Conservation (phyloP, 2,329 filamentous ascomycete genomes). For the Stachybotrys elegans region DNA sequence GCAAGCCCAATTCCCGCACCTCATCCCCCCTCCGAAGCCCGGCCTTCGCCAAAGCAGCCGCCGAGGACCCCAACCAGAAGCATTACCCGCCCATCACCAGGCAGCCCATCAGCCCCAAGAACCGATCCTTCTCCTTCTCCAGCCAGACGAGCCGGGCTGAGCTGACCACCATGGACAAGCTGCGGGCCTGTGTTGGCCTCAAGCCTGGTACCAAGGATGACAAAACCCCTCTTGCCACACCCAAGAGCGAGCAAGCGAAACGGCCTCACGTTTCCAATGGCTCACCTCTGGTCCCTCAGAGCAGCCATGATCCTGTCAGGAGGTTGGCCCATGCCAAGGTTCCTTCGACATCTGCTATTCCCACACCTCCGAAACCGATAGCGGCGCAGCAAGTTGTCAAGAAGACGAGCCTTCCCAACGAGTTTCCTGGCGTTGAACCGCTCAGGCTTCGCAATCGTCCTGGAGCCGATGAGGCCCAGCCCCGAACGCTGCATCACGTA, state of each 20-base stretch:
- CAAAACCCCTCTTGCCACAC: too few relatives aligned
- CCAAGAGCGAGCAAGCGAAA: too few relatives aligned
- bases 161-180: slow-evolving; percentile 25
- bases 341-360: too few relatives aligned
- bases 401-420: too few relatives aligned
- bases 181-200: slow-evolving; percentile 22
- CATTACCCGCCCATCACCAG: slow-evolving; percentile 33
- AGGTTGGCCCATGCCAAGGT: too few relatives aligned
- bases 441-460: not conserved
- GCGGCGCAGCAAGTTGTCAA: too few relatives aligned
- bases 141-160: slow-evolving; percentile 20
- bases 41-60: slow-evolving; percentile 11
- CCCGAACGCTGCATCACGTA: too few relatives aligned
- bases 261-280: too few relatives aligned
- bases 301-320: too few relatives aligned
- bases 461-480: slow-evolving; percentile 10
- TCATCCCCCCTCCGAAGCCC: slow-evolving; percentile 20
- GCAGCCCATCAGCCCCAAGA: slow-evolving; percentile 14
- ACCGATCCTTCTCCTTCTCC: slow-evolving; percentile 18
- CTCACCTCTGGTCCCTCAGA: too few relatives aligned
- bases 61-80: slow-evolving; percentile 19
- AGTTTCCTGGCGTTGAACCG: too few relatives aligned
- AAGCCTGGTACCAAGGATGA: slow-evolving; percentile 9
- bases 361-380: too few relatives aligned
- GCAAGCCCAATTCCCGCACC: slow-evolving; percentile 16